Percentiles rank a stretch among this genome's conserved stretches.
Evolutionary conservation across 129 eudicot species (phyloP).

Genomic region (Chrysanthemum lavandulifolium): DNA sequence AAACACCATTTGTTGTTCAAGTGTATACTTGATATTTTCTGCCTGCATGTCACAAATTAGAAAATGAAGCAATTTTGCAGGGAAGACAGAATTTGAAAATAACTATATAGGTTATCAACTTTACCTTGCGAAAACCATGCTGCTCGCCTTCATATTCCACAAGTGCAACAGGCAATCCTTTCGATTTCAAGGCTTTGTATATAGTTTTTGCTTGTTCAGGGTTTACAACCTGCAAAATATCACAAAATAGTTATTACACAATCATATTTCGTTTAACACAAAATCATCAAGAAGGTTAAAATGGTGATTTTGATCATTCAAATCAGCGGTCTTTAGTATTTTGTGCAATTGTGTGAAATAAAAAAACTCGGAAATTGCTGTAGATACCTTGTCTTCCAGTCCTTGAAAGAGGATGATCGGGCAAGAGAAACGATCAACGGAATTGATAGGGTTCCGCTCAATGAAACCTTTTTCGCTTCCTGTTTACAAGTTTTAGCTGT

Average conservation of each 20-base stretch:
- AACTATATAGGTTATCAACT: neutral
- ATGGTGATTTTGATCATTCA: neutral
- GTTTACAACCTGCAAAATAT: slow-evolving; percentile 37
- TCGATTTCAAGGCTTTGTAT: slow-evolving; percentile 43
- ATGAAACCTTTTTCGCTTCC: slow-evolving; percentile 33
- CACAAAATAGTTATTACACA: too few relatives aligned
- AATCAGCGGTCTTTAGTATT: too few relatives aligned
- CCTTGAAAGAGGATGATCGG: slow-evolving; percentile 56
- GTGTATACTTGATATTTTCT: slow-evolving; percentile 47
- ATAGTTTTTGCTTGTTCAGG: slow-evolving; percentile 52
- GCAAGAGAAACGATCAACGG: slow-evolving; percentile 43
- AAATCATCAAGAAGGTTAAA: neutral
- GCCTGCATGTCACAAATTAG: slow-evolving; percentile 37
- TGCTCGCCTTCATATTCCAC: slow-evolving; percentile 54
- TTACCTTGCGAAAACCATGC: slow-evolving; percentile 52
- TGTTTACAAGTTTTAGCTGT: slow-evolving; percentile 19
- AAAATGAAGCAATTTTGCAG: neutral
- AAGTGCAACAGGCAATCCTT: slow-evolving; percentile 50
- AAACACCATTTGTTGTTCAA: slow-evolving; percentile 60
- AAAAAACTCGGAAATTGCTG: slow-evolving; percentile 1
- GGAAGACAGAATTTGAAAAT: neutral
- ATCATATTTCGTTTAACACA: too few relatives aligned
- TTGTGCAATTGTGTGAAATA: neutral
- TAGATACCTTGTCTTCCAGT: slow-evolving; percentile 47
- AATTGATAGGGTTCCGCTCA: slow-evolving; percentile 42